Evolutionary conservation across 495 filamentous ascomycete genomes (phyloP), one percentile per base, ranked within the genome.

Genomic region (Hypoxylon lenormandii): DNA sequence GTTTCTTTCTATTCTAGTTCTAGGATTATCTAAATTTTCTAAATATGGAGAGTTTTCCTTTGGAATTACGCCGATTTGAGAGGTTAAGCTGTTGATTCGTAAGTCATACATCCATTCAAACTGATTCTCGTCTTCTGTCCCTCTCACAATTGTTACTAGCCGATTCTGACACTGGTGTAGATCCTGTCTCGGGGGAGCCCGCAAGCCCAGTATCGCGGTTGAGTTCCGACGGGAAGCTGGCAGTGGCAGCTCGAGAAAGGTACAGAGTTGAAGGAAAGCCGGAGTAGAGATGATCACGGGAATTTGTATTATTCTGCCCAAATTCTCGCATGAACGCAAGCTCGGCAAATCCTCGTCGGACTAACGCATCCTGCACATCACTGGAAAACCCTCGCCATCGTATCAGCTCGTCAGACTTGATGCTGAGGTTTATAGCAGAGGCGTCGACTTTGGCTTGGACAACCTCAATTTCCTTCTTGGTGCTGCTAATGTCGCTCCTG

Each of bases 241-340:
- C 38, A 1, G 38, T 18, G 38, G 38, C 15, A 42, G 38, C 38
- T 42, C 38, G 38, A 16, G 38, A 15, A 13, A 42, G 15, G 38
- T 42, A 42, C 15, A 42, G 38, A 42, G 38, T 2, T 16, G 38
- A 15, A 42, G 38, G 38, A 42, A 3, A 13, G 12, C 15, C 38
- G 38, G 13, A 5, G 6, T 37, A 37, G 13, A 37, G 36, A 37
- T 2, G 8, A 37, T 13, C 36, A 2, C 36, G 36, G 36, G 3
- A 4, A 2, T 8, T 7, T 37, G 36, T 8, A 37, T 13, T 10
- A 8, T 8, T 37, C 38, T n/a, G 38, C 38, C 38, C 38, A 42
- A 42, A 42, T 42, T 42, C 38, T 6, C 38, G 38, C 38, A 42
- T 42, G 38, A 42, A 42, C 8, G 38, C 15, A 42, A 42, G 38